These are phyloP conservation scores for Paraglomus brasilianum DNA, from an alignment of 192 early-diverging fungal species.

Conservation along the genomic window DNA sequence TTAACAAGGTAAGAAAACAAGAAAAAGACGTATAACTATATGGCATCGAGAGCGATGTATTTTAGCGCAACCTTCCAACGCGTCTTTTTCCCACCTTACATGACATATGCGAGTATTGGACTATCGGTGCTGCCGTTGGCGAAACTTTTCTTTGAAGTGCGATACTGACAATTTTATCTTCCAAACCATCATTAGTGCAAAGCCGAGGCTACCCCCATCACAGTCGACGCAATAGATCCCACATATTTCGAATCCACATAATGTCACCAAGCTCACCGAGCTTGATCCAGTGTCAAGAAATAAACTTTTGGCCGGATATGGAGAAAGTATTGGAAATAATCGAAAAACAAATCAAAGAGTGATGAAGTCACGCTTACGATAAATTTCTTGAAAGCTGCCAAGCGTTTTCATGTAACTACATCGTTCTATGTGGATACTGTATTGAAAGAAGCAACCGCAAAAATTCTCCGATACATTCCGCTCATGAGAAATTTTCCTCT, in stretches of 20 bases:
- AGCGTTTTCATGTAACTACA: conserved; percentile 97
- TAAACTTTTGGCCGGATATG: conserved; percentile 99
- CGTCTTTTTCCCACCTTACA: too few relatives aligned
- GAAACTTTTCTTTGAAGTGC: too few relatives aligned
- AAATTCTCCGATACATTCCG: conserved; percentile 90
- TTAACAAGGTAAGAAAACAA: conserved; percentile 51
- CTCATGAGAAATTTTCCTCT: conserved; percentile 99
- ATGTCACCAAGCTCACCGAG: conserved; percentile 72
- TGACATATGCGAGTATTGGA: too few relatives aligned
- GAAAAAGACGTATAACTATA: too few relatives aligned
- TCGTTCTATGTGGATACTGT: conserved; percentile 97
- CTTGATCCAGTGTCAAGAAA: conserved; percentile 89
- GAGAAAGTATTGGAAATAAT: conserved; percentile 90
- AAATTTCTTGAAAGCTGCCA: conserved; percentile 93
- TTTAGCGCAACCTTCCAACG: background rate
- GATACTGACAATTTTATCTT: background rate
- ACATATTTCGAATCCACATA: conserved; percentile 76
- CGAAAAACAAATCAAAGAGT: conserved; percentile 91
- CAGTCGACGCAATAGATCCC: conserved; percentile 72
- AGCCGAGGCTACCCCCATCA: conserved; percentile 59
- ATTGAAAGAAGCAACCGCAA: conserved; percentile 91
- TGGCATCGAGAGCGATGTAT: background rate
- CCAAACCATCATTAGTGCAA: conserved; percentile 55
- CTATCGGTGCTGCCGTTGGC: too few relatives aligned
- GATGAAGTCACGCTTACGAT: conserved; percentile 89